Evolutionary conservation across 345 rosid species (phyloP), one percentile per base, ranked within the genome.

Genomic region (Eucalyptus pauciflora): DNA sequence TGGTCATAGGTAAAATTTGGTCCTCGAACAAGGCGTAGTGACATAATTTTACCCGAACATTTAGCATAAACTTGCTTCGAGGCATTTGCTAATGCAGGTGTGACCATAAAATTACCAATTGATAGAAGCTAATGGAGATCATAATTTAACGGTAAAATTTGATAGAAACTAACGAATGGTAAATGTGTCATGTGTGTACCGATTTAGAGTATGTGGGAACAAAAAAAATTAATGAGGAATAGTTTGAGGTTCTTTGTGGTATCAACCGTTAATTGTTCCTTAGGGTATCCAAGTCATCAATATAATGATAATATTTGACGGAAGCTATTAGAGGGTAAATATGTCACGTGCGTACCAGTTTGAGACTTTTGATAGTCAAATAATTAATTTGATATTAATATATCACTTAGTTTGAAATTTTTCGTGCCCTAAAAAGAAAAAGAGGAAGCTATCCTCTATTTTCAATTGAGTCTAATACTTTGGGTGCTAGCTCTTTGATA

Each of bases 211-310:
- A 22, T 56, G 10, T 54, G 27, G 4, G 4, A 1, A 56, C 1
- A 0, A 8, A 56, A 56, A 56, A 52, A 22, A 2, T 56, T 9
- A 56, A 24, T 56, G 1, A 22, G 0, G 27, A 0, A 24, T 56
- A 24, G 0, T 9, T 56, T 56, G 58, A 0, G 24, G 0, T 52
- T 52, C 0, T 52, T 52, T 0, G 1, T 18, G 24, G 1, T 7
- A 52, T 52, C 0, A 0, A 52, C 1, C 0, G 0, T 51, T 0
- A 51, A 0, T 50, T 15, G 52, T 2, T 50, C 20, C 20, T 0
- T 0, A 50, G 0, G 20, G 20, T 0, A 1, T 50, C 3, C 1
- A 50, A 54, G 11, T 22, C 27, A 22, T 20, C 0, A 8, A 1
- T 24, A 4, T 56, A 56, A 4, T 0, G 0, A 3, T 22, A 56